Evolutionary conservation across 176 grass and related monocot species (phyloP).

Genomic region (Oryza brachyantha): DNA sequence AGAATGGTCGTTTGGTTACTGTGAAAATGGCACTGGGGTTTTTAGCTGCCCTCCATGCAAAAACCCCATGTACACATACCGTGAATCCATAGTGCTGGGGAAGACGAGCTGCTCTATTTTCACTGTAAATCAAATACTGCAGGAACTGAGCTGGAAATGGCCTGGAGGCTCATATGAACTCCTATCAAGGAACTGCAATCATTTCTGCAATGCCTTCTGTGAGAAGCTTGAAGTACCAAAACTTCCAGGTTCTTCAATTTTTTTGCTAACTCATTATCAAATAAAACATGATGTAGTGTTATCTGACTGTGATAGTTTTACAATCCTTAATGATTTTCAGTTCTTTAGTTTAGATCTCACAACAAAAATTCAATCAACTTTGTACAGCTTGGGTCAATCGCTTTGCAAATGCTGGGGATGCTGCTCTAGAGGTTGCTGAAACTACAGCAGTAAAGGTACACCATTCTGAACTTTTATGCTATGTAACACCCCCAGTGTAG

Average conservation of each 20-base stretch:
- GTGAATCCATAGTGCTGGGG: slow-evolving; percentile 54
- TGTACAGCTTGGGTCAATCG: slow-evolving; percentile 60
- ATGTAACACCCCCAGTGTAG: not conserved
- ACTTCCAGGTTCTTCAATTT: slow-evolving; percentile 48
- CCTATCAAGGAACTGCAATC: slow-evolving; percentile 65
- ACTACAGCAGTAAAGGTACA: slow-evolving; percentile 46
- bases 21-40: slow-evolving; percentile 54
- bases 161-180: slow-evolving; percentile 55
- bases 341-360: not conserved
- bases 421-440: slow-evolving; percentile 59
- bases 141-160: slow-evolving; percentile 53
- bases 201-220: slow-evolving; percentile 58
- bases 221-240: slow-evolving; percentile 48
- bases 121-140: slow-evolving; percentile 46
- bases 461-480: slow-evolving; percentile 12
- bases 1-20: slow-evolving; percentile 65
- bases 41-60: slow-evolving; percentile 52
- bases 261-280: not conserved
- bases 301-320: not conserved
- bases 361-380: not conserved
- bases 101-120: slow-evolving; percentile 47
- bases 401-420: slow-evolving; percentile 64
- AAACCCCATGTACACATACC: slow-evolving; percentile 60
- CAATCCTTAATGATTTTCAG: not conserved
- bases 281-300: not conserved